Conservation (phyloP, 495 filamentous ascomycete genomes). For the Filosporella fistucella region DNA sequence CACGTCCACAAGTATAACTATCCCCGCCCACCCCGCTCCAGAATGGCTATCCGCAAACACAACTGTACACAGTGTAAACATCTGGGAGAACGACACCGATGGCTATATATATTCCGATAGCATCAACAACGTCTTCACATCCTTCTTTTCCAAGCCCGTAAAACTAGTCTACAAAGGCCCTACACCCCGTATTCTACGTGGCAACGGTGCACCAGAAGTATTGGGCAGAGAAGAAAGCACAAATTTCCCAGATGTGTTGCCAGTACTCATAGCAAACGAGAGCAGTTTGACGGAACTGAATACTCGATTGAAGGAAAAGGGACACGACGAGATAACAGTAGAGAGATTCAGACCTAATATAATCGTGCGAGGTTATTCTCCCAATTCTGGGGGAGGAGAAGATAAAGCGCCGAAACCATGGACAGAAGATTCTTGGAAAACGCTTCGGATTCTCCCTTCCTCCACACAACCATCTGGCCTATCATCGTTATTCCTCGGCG, state of each 20-base stretch:
- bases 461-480: neutral
- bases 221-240: constrained; percentile 6
- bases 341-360: constrained; percentile 5
- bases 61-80: neutral
- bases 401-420: neutral
- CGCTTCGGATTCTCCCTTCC: neutral
- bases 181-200: neutral
- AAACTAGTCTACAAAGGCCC: constrained; percentile 7
- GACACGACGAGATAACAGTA: neutral
- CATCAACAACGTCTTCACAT: constrained; percentile 2
- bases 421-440: constrained; percentile 5
- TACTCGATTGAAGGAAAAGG: constrained; percentile 1
- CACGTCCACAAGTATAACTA: constrained; percentile 1
- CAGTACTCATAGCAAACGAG: neutral
- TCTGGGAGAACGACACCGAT: constrained; percentile 9
- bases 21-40: neutral
- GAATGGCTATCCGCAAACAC: constrained; percentile 3
- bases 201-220: constrained; percentile 4
- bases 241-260: constrained; percentile 4
- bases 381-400: neutral
- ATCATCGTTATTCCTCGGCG: neutral
- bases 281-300: constrained; percentile 1
- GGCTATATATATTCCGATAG: neutral
- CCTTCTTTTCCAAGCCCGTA: constrained; percentile 2
- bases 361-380: neutral